Evolutionary conservation across 805 yeast genomes (phyloP), one percentile per base, ranked within the genome.

Genomic region (Metschnikowia bowlesiae): DNA sequence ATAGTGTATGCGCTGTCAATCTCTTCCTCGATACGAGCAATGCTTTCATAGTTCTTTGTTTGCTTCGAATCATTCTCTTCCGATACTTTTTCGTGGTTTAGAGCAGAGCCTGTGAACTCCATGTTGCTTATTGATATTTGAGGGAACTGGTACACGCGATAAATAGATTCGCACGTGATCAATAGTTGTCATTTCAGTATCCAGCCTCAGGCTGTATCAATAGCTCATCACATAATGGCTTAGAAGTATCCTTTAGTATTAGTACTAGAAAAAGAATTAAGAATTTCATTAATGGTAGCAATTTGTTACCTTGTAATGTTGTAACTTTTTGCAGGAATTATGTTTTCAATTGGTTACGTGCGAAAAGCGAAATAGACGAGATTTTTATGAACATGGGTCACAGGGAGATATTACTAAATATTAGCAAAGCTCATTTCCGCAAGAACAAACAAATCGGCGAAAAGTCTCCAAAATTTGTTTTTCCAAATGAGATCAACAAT

Each of bases 1-100:
- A 66, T 62, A 2, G 68, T 53, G 64, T 79, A 81, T 3, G 79
- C 76, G 18, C 71, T 65, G 50, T 80, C 82, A 28, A 85, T 74
- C 40, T 78, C 82, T 39, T 68, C 68, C 56, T 82, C 88, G 18
- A 83, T 59, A 18, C 50, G 53, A 37, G 45, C 35, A 14, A 44
- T 18, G 14, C 45, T 42, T 33, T 42, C 45, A n/a, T 42, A 42
- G 4, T 31, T 39, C 16, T 41, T 8, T 2, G 13, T 34, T 10
- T 30, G 35, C 6, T 34, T 32, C 5, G 36, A 13, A 6, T 3
- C 43, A 13, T 40, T 46, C 14, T 44, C 29, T 11, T 49, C 45
- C 29, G 41, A 44, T 26, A 30, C n/a, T 39, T 57, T 60, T 9
- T 53, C 55, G 30, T 54, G 50, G 9, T 62, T 57, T 1, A 60